phyloP scores from a whole-genome alignment of 345 rosid genomes.

The Pugionium dolabratum region DNA sequence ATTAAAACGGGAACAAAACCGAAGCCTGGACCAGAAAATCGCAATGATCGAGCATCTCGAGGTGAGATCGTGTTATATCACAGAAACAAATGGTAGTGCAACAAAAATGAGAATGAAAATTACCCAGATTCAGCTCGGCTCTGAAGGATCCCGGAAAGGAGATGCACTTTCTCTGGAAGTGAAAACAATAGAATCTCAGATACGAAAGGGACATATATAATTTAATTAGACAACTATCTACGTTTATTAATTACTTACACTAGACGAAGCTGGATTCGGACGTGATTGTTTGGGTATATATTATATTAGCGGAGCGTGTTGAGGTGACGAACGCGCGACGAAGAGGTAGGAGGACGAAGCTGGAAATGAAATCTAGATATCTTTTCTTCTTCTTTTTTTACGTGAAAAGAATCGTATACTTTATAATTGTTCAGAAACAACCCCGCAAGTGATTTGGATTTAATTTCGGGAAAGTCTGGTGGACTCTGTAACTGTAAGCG shows the following conservation, averaged over 20 bases:
- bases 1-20: background rate
- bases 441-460: conserved; percentile 15
- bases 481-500: no score
- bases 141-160: conserved; percentile 29
- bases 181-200: conserved; percentile 14
- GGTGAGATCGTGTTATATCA: conserved; percentile 1
- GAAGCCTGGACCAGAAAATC: conserved; percentile 1
- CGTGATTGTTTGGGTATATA: conserved; percentile 32
- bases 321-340: conserved; percentile 21
- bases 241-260: background rate
- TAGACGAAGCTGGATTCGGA: conserved; percentile 35
- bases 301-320: conserved; percentile 24
- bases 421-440: conserved; percentile 24
- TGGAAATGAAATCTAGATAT: conserved; percentile 12
- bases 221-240: background rate
- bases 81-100: background rate
- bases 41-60: conserved; percentile 10
- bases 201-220: conserved; percentile 25
- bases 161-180: conserved; percentile 29
- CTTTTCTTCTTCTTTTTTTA: background rate
- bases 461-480: background rate
- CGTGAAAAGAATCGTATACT: conserved; percentile 24
- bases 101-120: conserved; percentile 24
- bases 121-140: conserved; percentile 36
- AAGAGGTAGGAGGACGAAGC: conserved; percentile 20